phyloP scores from a whole-genome alignment of 2,329 filamentous ascomycete genomes.

The Cladophialophora carrionii region DNA sequence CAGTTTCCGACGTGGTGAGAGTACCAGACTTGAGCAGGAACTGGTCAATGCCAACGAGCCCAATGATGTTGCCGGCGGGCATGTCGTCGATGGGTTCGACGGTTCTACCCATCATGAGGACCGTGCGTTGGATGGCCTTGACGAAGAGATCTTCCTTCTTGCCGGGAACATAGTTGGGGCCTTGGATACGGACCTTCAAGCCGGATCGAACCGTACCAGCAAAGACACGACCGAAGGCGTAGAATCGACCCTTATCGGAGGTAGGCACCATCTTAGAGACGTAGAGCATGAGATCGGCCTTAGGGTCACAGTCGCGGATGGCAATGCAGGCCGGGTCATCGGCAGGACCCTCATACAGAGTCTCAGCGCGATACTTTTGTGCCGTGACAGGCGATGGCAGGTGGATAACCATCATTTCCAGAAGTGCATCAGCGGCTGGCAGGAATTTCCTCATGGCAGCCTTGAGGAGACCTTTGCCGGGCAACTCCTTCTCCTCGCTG shows the following conservation, averaged over 20 bases:
- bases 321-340: conserved; percentile 92
- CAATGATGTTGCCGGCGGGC: conserved; percentile 99
- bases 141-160: conserved; percentile 99
- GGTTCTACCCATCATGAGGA: conserved; percentile 99
- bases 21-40: conserved; percentile 99
- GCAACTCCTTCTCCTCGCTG: conserved; percentile 83
- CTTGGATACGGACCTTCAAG: conserved; percentile 99
- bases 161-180: conserved; percentile 96
- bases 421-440: conserved; percentile 92
- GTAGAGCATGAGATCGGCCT: conserved; percentile 99
- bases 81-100: conserved; percentile 99
- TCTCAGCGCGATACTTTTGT: conserved; percentile 97
- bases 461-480: conserved; percentile 98
- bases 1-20: conserved; percentile 92
- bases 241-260: conserved; percentile 99
- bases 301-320: conserved; percentile 98
- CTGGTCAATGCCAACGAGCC: conserved; percentile 99
- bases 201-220: conserved; percentile 95
- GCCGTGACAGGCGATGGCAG: conserved; percentile 93
- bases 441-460: conserved; percentile 98
- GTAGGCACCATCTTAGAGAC: conserved; percentile 99
- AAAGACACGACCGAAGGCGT: conserved; percentile 99
- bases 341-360: conserved; percentile 93
- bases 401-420: conserved; percentile 99
- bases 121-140: conserved; percentile 99